Conservation (phyloP, 2,329 filamentous ascomycete species). For the Colletotrichum spaethianum region DNA sequence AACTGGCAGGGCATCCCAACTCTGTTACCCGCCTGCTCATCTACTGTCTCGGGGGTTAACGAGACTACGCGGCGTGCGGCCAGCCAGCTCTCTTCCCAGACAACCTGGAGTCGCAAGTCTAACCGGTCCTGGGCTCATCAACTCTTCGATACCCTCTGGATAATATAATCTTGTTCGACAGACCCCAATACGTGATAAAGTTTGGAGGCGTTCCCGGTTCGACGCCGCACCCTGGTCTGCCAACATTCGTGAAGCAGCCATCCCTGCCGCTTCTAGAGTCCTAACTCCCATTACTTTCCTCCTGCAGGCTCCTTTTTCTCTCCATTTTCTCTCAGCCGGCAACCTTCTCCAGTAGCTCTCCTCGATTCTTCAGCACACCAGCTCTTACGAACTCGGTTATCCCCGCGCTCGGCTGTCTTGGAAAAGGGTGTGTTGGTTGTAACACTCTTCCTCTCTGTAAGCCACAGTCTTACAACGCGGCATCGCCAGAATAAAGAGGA, state of each 20-base stretch:
- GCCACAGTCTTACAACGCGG: not conserved
- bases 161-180: slow-evolving; percentile 6
- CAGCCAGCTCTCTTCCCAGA: no score
- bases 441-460: not conserved
- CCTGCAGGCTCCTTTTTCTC: not conserved
- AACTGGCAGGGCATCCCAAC: not conserved
- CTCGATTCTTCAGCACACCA: not conserved
- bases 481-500: no score
- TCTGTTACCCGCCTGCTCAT: not conserved
- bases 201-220: not conserved
- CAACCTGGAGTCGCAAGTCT: no score
- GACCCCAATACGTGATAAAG: not conserved
- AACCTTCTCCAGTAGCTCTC: no score
- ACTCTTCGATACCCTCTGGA: no score
- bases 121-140: no score
- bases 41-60: no score
- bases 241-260: not conserved
- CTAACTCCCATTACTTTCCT: slow-evolving; percentile 6
- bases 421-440: not conserved
- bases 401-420: not conserved
- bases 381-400: not conserved
- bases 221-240: not conserved
- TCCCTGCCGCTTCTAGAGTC: not conserved
- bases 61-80: no score
- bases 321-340: no score